Percentiles rank a stretch among this genome's conserved stretches.
These are phyloP conservation scores for Suillus decipiens DNA, from an alignment of 768 basidiomycete species.

Conservation along the genomic window DNA sequence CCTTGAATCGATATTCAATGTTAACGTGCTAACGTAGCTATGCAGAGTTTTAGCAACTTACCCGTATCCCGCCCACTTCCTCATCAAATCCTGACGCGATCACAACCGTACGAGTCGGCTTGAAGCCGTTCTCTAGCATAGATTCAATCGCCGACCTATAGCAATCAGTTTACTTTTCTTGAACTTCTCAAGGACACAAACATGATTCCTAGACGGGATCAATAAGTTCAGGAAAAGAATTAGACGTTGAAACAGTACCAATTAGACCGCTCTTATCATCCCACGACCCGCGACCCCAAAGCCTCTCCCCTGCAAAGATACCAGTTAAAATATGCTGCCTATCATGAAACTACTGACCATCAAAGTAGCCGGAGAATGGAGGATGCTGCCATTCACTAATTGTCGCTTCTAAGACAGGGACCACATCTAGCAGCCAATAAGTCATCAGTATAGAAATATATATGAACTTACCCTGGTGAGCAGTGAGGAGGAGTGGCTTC, in stretches of 20 bases:
- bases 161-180: conserved; percentile 1
- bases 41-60: no score
- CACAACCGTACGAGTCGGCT: no score
- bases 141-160: conserved; percentile 33
- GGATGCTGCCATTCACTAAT: no score
- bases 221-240: not conserved
- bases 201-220: not conserved
- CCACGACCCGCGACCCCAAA: no score
- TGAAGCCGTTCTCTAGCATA: conserved; percentile 33
- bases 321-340: no score
- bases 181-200: not conserved
- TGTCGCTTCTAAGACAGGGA: conserved; percentile 29
- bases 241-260: not conserved
- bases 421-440: conserved; percentile 46
- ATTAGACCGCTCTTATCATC: conserved; percentile 75
- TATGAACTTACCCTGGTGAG: conserved; percentile 51
- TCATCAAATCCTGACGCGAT: no score
- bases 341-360: no score
- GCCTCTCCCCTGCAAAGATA: conserved; percentile 17
- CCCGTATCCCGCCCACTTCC: no score
- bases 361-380: no score
- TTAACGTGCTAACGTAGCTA: no score
- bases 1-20: no score
- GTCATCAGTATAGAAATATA: not conserved
- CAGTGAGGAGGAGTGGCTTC: conserved; percentile 70